Percentiles rank a stretch among this genome's conserved stretches.
These are phyloP conservation scores for Cladosporium colombiae DNA, from an alignment of 2,329 filamentous ascomycete genomes.

Conservation along the genomic window DNA sequence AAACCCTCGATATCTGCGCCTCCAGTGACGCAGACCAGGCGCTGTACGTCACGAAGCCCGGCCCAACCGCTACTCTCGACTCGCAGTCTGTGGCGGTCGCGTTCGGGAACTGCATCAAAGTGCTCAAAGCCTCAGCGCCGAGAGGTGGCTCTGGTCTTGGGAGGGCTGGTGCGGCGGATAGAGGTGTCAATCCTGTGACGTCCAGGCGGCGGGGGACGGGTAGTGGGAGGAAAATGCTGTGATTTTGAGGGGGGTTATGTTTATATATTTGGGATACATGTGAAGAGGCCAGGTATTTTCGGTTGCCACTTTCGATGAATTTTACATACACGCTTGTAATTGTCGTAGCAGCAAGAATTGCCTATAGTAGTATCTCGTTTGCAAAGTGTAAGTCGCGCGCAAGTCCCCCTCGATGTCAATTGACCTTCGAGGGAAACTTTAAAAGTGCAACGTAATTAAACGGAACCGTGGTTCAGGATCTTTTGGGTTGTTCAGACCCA, in stretches of 20 bases:
- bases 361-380: neutral
- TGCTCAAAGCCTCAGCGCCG: constrained; percentile 50
- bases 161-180: neutral
- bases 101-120: constrained; percentile 71
- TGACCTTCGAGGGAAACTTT: neutral
- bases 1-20: neutral
- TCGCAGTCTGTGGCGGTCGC: constrained; percentile 67
- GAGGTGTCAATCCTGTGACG: neutral
- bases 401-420: neutral
- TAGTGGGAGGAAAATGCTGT: constrained; percentile 5
- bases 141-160: neutral
- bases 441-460: neutral
- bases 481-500: neutral
- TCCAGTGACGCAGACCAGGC: constrained; percentile 49
- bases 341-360: neutral
- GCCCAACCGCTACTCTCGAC: constrained; percentile 65
- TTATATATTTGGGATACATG: neutral
- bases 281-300: neutral
- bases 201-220: constrained; percentile 13
- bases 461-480: neutral
- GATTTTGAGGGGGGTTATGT: neutral
- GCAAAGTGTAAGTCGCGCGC: neutral
- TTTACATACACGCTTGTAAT: neutral
- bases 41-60: constrained; percentile 66
- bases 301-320: neutral